These are phyloP conservation scores for Chloropicon primus DNA, from an alignment of 139 green algal genomes.

Conservation along the genomic window DNA sequence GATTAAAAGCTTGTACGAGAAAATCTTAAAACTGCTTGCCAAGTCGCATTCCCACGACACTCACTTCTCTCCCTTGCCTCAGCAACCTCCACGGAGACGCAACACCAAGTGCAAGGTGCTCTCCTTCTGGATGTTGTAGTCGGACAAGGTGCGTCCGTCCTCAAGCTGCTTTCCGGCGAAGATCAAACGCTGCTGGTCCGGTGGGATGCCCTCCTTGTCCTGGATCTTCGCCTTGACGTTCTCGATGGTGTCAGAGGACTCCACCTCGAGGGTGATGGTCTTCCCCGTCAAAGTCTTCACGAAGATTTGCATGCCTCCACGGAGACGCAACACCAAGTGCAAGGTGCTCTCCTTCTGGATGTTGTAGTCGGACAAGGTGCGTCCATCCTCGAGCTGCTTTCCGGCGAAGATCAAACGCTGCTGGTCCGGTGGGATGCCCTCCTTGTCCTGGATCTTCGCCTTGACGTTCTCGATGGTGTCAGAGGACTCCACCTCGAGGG, in stretches of 20 bases:
- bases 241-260: slow-evolving; percentile 62
- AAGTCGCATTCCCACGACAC: too few relatives aligned
- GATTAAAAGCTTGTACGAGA: background rate
- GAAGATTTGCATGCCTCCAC: slow-evolving; percentile 66
- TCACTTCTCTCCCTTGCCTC: background rate
- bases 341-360: slow-evolving; percentile 96
- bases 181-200: slow-evolving; percentile 55
- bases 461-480: slow-evolving; percentile 34
- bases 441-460: slow-evolving; percentile 38
- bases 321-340: slow-evolving; percentile 87
- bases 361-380: slow-evolving; percentile 90
- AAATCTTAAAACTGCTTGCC: too few relatives aligned
- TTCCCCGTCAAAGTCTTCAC: slow-evolving; percentile 85
- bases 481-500: slow-evolving; percentile 20
- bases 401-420: slow-evolving; percentile 89
- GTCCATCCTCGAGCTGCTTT: slow-evolving; percentile 90
- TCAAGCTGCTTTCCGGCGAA: slow-evolving; percentile 70
- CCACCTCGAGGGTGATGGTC: slow-evolving; percentile 87
- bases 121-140: slow-evolving; percentile 64
- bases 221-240: slow-evolving; percentile 94
- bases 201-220: slow-evolving; percentile 79
- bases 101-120: slow-evolving; percentile 64
- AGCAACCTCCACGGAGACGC: slow-evolving; percentile 34
- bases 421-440: slow-evolving; percentile 78
- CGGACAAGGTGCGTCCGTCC: slow-evolving; percentile 40